Base-by-base conservation (phyloP, 106 monocot genomes). In the Phalaenopsis aphrodite region DNA sequence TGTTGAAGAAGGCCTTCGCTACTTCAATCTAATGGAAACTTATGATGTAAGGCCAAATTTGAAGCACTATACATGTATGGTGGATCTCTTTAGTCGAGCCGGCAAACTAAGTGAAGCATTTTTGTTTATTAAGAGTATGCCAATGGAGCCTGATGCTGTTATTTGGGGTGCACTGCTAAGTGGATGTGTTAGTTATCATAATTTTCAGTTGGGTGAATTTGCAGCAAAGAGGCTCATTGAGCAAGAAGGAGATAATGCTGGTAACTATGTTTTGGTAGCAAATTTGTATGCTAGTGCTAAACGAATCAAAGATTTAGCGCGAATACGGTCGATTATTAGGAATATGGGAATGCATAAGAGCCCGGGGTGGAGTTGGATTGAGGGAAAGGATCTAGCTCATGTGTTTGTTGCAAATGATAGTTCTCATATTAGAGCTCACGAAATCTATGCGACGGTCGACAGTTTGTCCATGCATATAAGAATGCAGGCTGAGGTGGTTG, bases 341-440 rank as follows among this genome's bases (percentile, higher is more conserved):
- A 77, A 83, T 1, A 83, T 39, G 39, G 74, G 81, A 46, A 81
- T 86, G 88, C 78, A 84, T 55, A 90, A 87, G 82, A 86, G 24
- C 77, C 85, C 90, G 1, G 88, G 88, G 15, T 88, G 88, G 47
- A 88, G 90, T 57, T 90, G 90, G 88, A 90, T 90, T 75, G 90
- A 90, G 61, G 79, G 80, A 16, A 75, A 39, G 18, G 81, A 56
- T 42, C 17, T 71, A 69, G 77, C 84, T 84, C 90, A 85, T 85
- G 56, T 86, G 64, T 90, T 90, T 79, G 78, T 88, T 84, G 83
- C 88, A 2, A 81, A 77, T 48, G 90, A 86, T 77, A 77, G 37
- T 52, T 90, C 84, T 24, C 90, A 90, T 38, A 18, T 43, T 23
- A 65, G 72, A 75, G 73, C 77, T 7, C 41, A 65, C 23, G 79